These are phyloP conservation scores for Cercis canadensis DNA, from an alignment of 306 rosid genomes.

Conservation along the genomic window DNA sequence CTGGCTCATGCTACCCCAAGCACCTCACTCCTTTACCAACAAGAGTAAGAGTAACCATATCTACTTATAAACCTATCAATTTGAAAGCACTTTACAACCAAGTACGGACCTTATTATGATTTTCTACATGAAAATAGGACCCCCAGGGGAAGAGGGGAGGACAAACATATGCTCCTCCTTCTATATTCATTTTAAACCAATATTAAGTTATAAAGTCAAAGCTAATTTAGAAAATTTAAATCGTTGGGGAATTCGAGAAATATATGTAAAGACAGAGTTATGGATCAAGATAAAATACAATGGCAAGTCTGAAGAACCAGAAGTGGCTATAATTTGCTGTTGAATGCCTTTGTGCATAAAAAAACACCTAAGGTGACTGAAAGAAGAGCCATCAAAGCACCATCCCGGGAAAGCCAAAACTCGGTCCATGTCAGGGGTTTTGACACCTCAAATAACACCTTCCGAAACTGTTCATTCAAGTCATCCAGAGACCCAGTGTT, in stretches of 20 bases:
- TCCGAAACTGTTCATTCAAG: conserved; percentile 61
- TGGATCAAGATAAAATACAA: conserved; percentile 21
- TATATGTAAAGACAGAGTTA: background rate
- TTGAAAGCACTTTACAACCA: too few species aligned
- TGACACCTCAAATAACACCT: conserved; percentile 59
- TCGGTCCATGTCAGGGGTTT: conserved; percentile 79
- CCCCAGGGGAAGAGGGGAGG: background rate
- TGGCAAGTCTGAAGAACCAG: conserved; percentile 14
- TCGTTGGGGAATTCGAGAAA: background rate
- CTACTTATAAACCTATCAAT: background rate
- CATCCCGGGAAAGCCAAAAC: conserved; percentile 73
- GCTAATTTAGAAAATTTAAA: conserved; percentile 5
- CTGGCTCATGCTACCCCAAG: background rate
- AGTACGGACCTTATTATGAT: too few species aligned
- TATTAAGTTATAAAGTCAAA: conserved; percentile 1
- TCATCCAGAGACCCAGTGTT: conserved; percentile 80
- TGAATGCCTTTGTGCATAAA: conserved; percentile 45
- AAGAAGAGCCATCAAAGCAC: conserved; percentile 53
- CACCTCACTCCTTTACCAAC: background rate
- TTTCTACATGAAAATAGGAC: background rate
- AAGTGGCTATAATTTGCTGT: conserved; percentile 37
- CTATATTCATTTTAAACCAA: background rate
- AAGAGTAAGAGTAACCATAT: background rate
- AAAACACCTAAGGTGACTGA: conserved; percentile 55
- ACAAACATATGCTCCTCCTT: background rate